Base-by-base conservation (phyloP, 345 rosid genomes). In the Eucalyptus pumila region DNA sequence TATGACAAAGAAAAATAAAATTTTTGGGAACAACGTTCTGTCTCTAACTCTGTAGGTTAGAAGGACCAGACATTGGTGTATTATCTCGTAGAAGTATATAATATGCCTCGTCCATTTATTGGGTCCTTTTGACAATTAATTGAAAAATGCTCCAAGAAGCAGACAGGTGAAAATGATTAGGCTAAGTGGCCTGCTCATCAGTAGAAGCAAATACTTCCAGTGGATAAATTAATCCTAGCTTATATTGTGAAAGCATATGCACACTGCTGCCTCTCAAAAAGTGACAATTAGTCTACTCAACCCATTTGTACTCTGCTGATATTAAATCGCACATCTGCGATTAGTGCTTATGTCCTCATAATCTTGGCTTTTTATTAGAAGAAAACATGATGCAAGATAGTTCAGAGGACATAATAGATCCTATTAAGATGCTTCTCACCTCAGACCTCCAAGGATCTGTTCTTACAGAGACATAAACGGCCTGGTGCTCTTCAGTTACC, bases 401-500 rank as follows among this genome's bases (percentile, higher is more conserved):
- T 37, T 21, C 83, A 76, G 90, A 88, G 30, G 40, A 21, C 65
- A 49, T 51, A 32, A 76, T 44, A 76, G 83, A 76, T 76, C 83
- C 15, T 14, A 81, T 76, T 80, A 89, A 92, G 89, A 88, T 87
- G 58, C 42, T 49, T 49, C 95, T 90, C 86, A 98, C 99, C 99
- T 98, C 98, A 88, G 97, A 88, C 91, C 95, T 95, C 95, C 95
- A 92, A 47, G 54, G 88, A 89, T 96, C 99, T 87, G 95, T 91
- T 91, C 95, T 97, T 88, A 98, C 94, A 2, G 97, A 95, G 86
- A 98, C 97, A 90, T 96, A 96, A 86, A 98, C 99, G 88, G 99
- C 98, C 91, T 98, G 99, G 91, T 95, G 96, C 87, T 98, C 98
- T 90, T 96, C 98, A 85, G 94, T 93, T 34, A 97, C 96, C 99